phyloP scores from a whole-genome alignment of 176 grass and related monocot genomes.

The Hordeum marinum region DNA sequence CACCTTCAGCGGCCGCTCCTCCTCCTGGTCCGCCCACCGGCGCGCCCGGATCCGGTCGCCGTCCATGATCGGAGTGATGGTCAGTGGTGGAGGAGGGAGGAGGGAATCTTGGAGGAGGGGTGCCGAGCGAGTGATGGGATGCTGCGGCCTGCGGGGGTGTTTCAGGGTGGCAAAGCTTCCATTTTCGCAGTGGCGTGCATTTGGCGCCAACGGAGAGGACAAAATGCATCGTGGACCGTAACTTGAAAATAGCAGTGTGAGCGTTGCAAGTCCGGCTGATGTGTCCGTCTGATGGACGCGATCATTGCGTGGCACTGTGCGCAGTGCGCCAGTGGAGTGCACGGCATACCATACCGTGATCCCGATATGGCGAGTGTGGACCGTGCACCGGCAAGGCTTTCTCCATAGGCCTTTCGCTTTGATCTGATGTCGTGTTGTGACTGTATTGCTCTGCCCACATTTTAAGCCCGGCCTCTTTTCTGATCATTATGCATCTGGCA shows the following conservation, averaged over 20 bases:
- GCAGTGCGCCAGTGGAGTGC: neutral
- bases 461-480: neutral
- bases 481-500: neutral
- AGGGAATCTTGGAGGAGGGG: neutral
- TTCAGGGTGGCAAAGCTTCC: neutral
- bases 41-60: slow-evolving; percentile 39
- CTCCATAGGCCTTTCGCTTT: neutral
- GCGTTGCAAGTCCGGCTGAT: too few relatives aligned
- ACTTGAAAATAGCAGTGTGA: too few relatives aligned
- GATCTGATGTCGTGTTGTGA: neutral
- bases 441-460: neutral
- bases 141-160: too few relatives aligned
- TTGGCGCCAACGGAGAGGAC: slow-evolving; percentile 19
- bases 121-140: too few relatives aligned
- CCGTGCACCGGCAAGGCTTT: neutral
- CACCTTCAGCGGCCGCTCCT: slow-evolving; percentile 56
- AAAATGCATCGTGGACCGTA: too few relatives aligned
- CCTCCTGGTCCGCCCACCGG: neutral
- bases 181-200: neutral
- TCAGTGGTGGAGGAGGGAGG: neutral
- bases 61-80: neutral
- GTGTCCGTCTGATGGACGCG: too few relatives aligned
- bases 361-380: neutral
- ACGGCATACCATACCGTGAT: neutral
- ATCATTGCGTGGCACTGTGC: too few relatives aligned